Conservation (phyloP, 352 stramenopile genomes). For the Globisporangium sylvaticum region DNA sequence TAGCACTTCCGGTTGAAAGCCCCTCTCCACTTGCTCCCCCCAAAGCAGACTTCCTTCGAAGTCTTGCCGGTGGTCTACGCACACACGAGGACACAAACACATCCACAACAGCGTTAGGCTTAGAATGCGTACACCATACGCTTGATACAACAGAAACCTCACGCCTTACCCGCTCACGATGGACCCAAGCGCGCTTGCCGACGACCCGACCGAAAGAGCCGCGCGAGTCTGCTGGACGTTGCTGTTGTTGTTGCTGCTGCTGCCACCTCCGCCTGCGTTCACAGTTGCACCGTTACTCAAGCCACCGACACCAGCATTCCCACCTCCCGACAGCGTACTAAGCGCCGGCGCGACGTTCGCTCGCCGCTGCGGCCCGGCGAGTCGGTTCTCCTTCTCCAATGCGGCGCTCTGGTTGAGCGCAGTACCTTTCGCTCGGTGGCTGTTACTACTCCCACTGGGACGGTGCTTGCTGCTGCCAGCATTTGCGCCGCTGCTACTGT, state of each 20-base stretch:
- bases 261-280: not conserved
- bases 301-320: not conserved
- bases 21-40: not conserved
- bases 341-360: not conserved
- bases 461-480: not conserved
- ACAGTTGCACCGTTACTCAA: not conserved
- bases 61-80: conserved; percentile 3
- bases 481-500: not conserved
- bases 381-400: conserved; percentile 38
- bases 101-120: not conserved
- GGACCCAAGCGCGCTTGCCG: not conserved
- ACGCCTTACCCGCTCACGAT: conserved; percentile 12
- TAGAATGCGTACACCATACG: not conserved
- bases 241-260: not conserved
- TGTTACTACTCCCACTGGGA: not conserved
- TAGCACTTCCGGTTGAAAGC: not conserved
- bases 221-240: conserved; percentile 1
- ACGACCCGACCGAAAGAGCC: not conserved
- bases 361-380: conserved; percentile 6
- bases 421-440: not conserved
- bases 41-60: not conserved
- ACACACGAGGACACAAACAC: not conserved
- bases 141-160: not conserved
- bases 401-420: conserved; percentile 9
- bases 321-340: not conserved